Base-by-base conservation (phyloP, 2,329 filamentous ascomycete genomes). In the Cladobotryum mycophilum region DNA sequence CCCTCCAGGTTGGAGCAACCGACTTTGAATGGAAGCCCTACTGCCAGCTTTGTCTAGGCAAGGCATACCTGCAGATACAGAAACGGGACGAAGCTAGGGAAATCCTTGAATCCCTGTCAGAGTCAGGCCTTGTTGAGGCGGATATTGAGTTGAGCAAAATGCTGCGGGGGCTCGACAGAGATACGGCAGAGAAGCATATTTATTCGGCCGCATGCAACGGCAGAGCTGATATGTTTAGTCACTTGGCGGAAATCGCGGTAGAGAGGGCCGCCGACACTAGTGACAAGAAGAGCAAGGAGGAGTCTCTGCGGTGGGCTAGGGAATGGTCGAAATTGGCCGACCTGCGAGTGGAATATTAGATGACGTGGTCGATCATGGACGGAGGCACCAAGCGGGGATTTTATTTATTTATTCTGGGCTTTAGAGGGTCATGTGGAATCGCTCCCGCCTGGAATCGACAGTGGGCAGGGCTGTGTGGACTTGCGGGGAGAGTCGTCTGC, bases 251-350 rank as follows among this genome's bases (percentile, higher is more conserved):
- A 42, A 54, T 63, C 13, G 60, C 59, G 37, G 50, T 67, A 43
- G 59, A 62, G 38, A 56, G 47, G 14, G 58, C 57, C 41, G 46
- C 52, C 4, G 48, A 54, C 9, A 48, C 60, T 20, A 48, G 53
- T 35, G 45, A 49, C 17, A 51, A 36, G 44, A 43, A 45, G 35
- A 41, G 49, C 4, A 57, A 46, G 35, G 56, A 55, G 33, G 57
- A 66, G 2, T 53, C 57, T 13, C 45, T 54, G 17, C 57, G 56
- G 5, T 69, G 65, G 67, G 66, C 64, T 11, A 54, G 61, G 56
- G 67, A 70, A 54, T 69, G 66, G 61, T 58, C 63, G n/a, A 60
- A 60, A 15, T 48, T 70, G 37, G 65, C 61, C 3, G 59, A 67
- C 44, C 37, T 30, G 25, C 25, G 25, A 8, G 25, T 30, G 4